A percentile compares a stretch with the other conserved stretches of the same genome.
Evolutionary conservation across 345 rosid genomes (phyloP).

Genomic region (Melastoma malabathricum): DNA sequence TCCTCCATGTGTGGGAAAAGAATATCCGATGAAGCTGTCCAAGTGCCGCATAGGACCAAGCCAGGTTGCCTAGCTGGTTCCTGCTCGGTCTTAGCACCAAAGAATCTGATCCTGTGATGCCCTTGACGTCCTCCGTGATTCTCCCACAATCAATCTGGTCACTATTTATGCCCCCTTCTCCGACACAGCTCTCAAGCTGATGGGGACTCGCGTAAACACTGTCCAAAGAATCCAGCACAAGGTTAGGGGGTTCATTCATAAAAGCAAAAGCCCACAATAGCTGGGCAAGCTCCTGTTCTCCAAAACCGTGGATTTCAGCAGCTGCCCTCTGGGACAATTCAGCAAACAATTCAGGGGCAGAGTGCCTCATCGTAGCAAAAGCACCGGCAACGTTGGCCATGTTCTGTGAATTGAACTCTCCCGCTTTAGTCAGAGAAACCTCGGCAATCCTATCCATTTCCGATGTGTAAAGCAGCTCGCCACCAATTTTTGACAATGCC

Average conservation of each 20-base stretch:
- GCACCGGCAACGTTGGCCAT: slow-evolving; percentile 90
- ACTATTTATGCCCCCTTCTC: slow-evolving; percentile 7
- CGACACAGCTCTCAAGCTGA: slow-evolving; percentile 38
- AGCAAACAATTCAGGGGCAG: slow-evolving; percentile 59
- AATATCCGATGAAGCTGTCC: slow-evolving; percentile 51
- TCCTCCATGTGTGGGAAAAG: slow-evolving; percentile 59
- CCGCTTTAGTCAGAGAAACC: slow-evolving; percentile 57
- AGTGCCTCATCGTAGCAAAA: slow-evolving; percentile 78
- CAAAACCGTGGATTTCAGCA: slow-evolving; percentile 29
- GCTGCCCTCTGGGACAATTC: slow-evolving; percentile 61
- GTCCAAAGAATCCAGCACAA: slow-evolving; percentile 59
- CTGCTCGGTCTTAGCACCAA: slow-evolving; percentile 49
- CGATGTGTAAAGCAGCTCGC: slow-evolving; percentile 72
- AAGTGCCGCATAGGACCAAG: slow-evolving; percentile 96
- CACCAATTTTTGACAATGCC: slow-evolving; percentile 88
- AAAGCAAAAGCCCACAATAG: slow-evolving; percentile 91
- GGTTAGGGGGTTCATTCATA: slow-evolving; percentile 53
- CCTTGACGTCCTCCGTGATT: slow-evolving; percentile 3
- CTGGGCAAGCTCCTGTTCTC: slow-evolving; percentile 83
- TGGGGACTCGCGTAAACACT: slow-evolving; percentile 28
- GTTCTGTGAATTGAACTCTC: slow-evolving; percentile 75
- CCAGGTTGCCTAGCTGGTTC: slow-evolving; percentile 81
- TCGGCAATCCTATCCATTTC: slow-evolving; percentile 97
- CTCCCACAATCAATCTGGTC: slow-evolving; percentile 9
- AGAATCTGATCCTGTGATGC: slow-evolving; percentile 16